Base-by-base conservation (phyloP, 352 stramenopile genomes). In the Phytophthora hibernalis region DNA sequence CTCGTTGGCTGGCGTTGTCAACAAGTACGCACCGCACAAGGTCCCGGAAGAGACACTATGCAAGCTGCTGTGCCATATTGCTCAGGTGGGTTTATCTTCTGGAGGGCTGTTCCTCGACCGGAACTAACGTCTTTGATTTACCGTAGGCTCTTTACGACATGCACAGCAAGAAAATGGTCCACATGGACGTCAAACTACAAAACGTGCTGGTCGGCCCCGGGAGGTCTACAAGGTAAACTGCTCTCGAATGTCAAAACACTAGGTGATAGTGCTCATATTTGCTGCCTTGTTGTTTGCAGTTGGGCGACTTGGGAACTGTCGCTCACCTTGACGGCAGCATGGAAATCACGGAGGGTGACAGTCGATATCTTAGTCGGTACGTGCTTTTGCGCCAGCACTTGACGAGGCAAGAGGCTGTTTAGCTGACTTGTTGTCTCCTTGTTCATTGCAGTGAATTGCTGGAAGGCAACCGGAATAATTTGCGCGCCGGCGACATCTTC, bases 161-260 rank as follows among this genome's bases (percentile, higher is more conserved):
- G 77, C 88, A 96, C 70, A 80, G 67, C 28, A 83, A 85, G 59
- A 88, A 92, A 55, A 92, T 96, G 65, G 88, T 93, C 20, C 88
- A 96, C 63, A 91, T 96, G 85, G 88, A 96, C 61, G 83, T 96
- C 49, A 96, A 96, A 67, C 63, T 94, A 10, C 85, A 91, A 61
- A 96, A 96, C 66, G 79, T 96, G 12, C 63, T 96, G 9, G 64
- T 92, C 10, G 72, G 76, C 9, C 61, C 79, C 2, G 81, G 10
- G 84, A 90, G 13, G 54, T 91, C 15, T 95, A 92, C 74, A 95
- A 95, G 76, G 82, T 90, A 52, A 44, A 11, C 12, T 44, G 22
- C 57, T 47, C 44, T 63, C 15, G 5, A 24, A 33, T n/a, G 44
- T n/a, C 12, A 9, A 16, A 26, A 26, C 15, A 57, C 24, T 38